Conservation (phyloP, 2,329 filamentous ascomycete species). For the Blastomyces parvus region DNA sequence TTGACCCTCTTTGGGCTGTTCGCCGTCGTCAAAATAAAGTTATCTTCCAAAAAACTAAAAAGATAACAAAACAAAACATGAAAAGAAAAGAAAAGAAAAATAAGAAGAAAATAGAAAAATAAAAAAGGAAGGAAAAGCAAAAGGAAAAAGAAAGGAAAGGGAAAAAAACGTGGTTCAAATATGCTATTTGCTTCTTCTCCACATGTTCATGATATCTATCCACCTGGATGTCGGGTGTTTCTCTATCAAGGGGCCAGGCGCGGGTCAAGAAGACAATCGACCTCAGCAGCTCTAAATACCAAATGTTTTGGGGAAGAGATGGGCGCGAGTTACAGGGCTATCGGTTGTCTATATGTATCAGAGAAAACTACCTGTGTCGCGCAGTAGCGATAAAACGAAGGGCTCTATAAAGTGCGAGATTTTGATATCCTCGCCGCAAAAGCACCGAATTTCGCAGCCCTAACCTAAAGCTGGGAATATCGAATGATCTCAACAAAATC, state of each 20-base stretch:
- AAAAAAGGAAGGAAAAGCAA: background rate
- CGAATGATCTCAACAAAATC: background rate
- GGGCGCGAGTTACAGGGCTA: background rate
- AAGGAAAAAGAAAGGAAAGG: background rate
- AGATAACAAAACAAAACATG: background rate
- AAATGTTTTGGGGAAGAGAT: background rate
- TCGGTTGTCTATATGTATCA: background rate
- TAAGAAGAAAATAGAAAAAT: background rate
- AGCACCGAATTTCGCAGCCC: no score
- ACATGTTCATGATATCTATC: no score
- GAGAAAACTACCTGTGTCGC: background rate
- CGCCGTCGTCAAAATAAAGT: background rate
- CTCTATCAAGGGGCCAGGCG: background rate
- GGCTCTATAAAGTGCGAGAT: background rate
- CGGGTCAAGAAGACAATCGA: background rate
- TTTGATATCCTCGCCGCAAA: background rate
- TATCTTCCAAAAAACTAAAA: background rate
- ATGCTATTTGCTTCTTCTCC: background rate
- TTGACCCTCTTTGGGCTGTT: background rate
- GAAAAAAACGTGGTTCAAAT: background rate
- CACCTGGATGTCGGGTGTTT: background rate
- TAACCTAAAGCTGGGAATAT: background rate
- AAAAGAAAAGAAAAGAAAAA: background rate
- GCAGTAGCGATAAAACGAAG: no score
- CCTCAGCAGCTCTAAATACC: background rate